Evolutionary conservation across 2,329 filamentous ascomycete genomes (phyloP).

Genomic region (Cladophialophora bantiana): DNA sequence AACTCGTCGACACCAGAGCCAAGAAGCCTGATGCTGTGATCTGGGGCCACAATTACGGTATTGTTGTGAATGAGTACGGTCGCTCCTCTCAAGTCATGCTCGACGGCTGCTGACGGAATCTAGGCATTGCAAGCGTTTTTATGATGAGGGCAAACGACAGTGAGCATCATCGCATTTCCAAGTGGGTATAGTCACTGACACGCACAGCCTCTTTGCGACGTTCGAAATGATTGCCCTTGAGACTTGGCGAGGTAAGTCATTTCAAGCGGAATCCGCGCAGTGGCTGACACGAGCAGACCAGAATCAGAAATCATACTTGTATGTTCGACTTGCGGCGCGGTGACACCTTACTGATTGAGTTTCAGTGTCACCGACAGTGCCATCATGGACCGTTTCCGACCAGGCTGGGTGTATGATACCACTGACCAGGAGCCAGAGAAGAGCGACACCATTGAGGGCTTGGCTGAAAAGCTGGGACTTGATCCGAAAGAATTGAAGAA

Average conservation of each 20-base stretch:
- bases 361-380: slow-evolving; percentile 47
- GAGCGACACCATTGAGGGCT: slow-evolving; percentile 50
- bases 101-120: slow-evolving; percentile 6
- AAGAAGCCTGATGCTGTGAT: slow-evolving; percentile 52
- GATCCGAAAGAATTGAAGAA: slow-evolving; percentile 48
- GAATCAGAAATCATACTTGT: slow-evolving; percentile 51
- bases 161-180: neutral
- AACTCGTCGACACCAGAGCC: slow-evolving; percentile 52
- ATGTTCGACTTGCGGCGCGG: neutral
- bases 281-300: slow-evolving; percentile 42
- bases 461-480: slow-evolving; percentile 50
- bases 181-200: neutral
- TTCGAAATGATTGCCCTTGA: slow-evolving; percentile 54
- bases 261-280: neutral
- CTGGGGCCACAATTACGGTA: slow-evolving; percentile 54
- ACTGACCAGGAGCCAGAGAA: slow-evolving; percentile 52
- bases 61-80: slow-evolving; percentile 48
- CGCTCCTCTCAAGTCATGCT: neutral
- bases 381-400: slow-evolving; percentile 53
- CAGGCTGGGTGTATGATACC: slow-evolving; percentile 54
- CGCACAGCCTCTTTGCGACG: slow-evolving; percentile 48
- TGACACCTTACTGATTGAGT: neutral
- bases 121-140: slow-evolving; percentile 49
- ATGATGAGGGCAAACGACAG: slow-evolving; percentile 49
- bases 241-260: slow-evolving; percentile 44